Conservation (phyloP, 257 asterid species). For the Parsonsia alboflavescens region DNA sequence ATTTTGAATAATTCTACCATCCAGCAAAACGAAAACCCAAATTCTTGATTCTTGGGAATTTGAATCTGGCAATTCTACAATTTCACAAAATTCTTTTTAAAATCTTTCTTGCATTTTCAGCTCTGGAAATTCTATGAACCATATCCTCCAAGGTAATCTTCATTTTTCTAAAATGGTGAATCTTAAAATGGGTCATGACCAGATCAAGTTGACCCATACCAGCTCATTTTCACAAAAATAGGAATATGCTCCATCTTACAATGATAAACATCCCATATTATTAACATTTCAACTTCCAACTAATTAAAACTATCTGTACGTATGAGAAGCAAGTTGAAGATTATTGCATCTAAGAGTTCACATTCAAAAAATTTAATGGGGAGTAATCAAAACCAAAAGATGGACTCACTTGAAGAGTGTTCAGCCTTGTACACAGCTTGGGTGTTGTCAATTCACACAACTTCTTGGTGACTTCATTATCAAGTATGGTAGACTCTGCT, state of each 20-base stretch:
- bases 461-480: constrained; percentile 47
- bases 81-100: neutral
- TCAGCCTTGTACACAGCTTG: constrained; percentile 83
- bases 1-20: neutral
- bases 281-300: no score
- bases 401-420: constrained; percentile 78
- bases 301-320: no score
- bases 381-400: constrained; percentile 20
- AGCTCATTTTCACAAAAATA: no score
- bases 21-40: neutral
- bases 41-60: neutral
- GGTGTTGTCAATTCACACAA: constrained; percentile 70
- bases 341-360: neutral
- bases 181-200: neutral
- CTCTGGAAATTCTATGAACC: neutral
- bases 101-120: no score
- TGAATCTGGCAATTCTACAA: neutral
- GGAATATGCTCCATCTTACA: no score
- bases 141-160: neutral
- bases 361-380: neutral
- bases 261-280: no score
- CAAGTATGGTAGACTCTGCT: constrained; percentile 52
- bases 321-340: neutral
- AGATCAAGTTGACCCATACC: neutral
- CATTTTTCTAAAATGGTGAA: neutral